Base-by-base conservation (phyloP, 306 rosid species). In the Vigna unguiculata region DNA sequence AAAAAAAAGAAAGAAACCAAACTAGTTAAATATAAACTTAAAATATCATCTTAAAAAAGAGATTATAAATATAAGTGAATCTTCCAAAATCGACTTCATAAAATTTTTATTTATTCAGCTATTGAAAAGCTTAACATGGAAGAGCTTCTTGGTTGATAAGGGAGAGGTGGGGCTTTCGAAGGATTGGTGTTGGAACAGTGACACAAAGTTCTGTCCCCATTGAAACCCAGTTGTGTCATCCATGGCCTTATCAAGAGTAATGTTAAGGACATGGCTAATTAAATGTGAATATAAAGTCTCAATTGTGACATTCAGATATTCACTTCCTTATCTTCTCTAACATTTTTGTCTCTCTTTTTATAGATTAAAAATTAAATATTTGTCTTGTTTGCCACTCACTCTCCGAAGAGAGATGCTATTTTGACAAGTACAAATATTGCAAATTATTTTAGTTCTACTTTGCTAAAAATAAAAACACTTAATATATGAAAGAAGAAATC, bases 291-390 rank as follows among this genome's bases (percentile, higher is more conserved):
- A 57, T 5, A 54, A 43, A 66, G 7, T 77, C 58, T 38, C 47
- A 36, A 16, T 64, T 76, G 51, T 64, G 46, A 76, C 57, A 52
- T 41, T 76, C 47, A 71, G 20, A 52, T 25, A 68, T 52, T 34
- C 49, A 17, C 1, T 52, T 69, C 43, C 43, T 69, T 55, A 5
- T 16, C 13, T 28, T n/a, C 47, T 49, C 45, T 28, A 4, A 16
- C 57, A 48, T 49, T 43, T 20, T 51, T 9, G 5, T 3, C 49
- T 21, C 9, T 51, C n/a, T 4, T 7, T 69, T 28, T 24, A 4
- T 4, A 6, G 6, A 8, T 24, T 17, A 69, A 64, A 61, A 19
- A 64, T 38, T 19, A n/a, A 30, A 51, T 28, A 12, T 69, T 69
- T 69, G 74, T 69, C 46, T 48, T 69, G 16, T 47, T 1, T 24